Base-by-base conservation (phyloP, 1,284 basidiomycete species). In the Tilletia horrida region DNA sequence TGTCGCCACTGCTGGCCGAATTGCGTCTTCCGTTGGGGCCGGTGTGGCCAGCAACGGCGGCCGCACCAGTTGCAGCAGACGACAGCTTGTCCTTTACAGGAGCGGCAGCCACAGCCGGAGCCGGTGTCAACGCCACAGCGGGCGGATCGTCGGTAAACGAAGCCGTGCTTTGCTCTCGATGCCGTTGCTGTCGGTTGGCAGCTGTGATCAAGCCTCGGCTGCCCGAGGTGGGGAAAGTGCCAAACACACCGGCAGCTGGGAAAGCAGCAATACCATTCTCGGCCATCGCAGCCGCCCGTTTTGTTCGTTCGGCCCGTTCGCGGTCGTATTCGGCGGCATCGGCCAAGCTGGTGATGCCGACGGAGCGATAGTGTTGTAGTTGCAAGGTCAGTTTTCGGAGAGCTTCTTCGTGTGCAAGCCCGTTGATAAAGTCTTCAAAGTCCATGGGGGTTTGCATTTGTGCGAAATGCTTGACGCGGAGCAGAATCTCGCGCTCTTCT, bases 361-460 rank as follows among this genome's bases (percentile, higher is more conserved):
- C 74, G 55, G 68, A 67, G 25, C 80, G 74, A 64, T 79, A 81
- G 44, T 74, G 70, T 68, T 81, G 80, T 68, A 81, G 64, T 64
- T 81, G 79, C 3, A 73, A 69, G 1, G 76, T 77, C 16, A 73
- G 70, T 59, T 72, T 72, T 44, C 75, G 69, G 52, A 81, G 68
- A 27, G 77, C 78, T 63, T 81, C 80, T 65, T 81, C 79, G 67
- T 78, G 76, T 70, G 97, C 86, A 67, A 97, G 87, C 64, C 96
- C 94, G 25, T 93, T 88, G 35, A 90, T 86, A 77, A 98, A 91
- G 2, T 86, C 85, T 80, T 98, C 95, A 76, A 91, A 96, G 81
- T 98, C 94, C 68, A 90, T 88, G 0, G 91, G 89, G 0, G 93
- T 95, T 82, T 97, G 93, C 59, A 97, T 84, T 68, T 91, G 89